Base-by-base conservation (phyloP, 2,329 filamentous ascomycete genomes). In the Raffaelea albimanens region DNA sequence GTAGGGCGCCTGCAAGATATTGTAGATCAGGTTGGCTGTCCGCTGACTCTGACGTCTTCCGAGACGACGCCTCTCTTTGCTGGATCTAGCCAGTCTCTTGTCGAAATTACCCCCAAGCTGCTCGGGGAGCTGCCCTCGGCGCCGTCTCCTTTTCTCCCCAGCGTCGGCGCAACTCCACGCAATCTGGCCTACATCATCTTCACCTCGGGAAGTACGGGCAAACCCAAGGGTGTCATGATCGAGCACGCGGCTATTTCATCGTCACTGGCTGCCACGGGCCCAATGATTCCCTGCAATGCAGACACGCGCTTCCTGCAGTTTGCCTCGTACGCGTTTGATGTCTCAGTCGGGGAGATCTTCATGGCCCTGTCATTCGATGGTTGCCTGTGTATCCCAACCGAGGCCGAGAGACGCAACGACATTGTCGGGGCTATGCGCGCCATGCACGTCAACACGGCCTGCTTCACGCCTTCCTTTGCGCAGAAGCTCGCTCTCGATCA, bases 141-240 rank as follows among this genome's bases (percentile, higher is more conserved):
- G 44, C 39, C 10, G 65, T 67, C 19, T 61, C 58, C 55, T 67
- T 13, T 58, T 66, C 2, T 52, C 25, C 7, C 13, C 25, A 7
- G 25, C 13, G 7, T 29, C 25, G 25, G 25, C 13, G n/a, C 25
- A 13, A 7, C 25, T 7, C 25, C 25, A 13, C 25, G 25, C 25
- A 59, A 2, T 67, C 68, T 13, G n/a, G 68, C 66, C 54, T 72
- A 71, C 49, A 63, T 71, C 43, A 75, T 76, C 50, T 78, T 76
- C 56, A 78, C 75, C 44, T 78, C 75, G 25, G 72, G 72, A 36
- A 80, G 75, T n/a, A 79, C 76, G 0, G 76, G 75, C 10, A 67
- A 67, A 20, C 75, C 75, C 2, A 80, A 80, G 55, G 76, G 76
- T 2, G 75, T 80, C 9, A 72, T 80, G 56, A 67, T 80, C 18